Evolutionary conservation across 1,284 basidiomycete species (phyloP).

Genomic region (Leccinum angustisporum): DNA sequence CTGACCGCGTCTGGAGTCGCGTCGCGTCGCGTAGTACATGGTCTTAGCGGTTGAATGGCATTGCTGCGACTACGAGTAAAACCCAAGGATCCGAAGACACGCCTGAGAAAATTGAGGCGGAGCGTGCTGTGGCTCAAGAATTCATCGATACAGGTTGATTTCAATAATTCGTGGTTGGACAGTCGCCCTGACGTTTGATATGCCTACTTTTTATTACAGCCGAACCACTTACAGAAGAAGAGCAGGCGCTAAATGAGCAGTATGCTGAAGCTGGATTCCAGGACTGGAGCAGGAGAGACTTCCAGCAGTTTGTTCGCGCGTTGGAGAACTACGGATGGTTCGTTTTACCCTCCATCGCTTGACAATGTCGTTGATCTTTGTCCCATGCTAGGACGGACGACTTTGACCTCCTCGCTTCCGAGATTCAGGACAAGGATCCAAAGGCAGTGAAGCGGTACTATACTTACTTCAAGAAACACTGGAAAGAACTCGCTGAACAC

Average conservation of each 20-base stretch:
- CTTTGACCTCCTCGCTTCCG: constrained; percentile 76
- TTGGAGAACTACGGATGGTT: constrained; percentile 88
- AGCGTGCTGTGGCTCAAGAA: constrained; percentile 80
- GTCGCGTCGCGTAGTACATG: too few species aligned
- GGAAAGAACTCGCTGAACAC: constrained; percentile 76
- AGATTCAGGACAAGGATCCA: constrained; percentile 85
- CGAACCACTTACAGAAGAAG: constrained; percentile 85
- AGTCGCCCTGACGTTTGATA: background rate
- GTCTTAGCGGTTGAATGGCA: constrained; percentile 65
- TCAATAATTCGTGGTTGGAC: background rate
- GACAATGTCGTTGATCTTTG: background rate
- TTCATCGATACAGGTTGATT: constrained; percentile 76
- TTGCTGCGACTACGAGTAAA: constrained; percentile 73
- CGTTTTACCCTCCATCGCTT: constrained; percentile 20
- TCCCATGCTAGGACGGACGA: constrained; percentile 64
- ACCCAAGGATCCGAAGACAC: constrained; percentile 71
- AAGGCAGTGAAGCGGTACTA: constrained; percentile 85
- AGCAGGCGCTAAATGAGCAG: constrained; percentile 76
- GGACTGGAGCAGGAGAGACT: constrained; percentile 91
- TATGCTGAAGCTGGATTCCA: constrained; percentile 82
- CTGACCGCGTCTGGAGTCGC: too few species aligned
- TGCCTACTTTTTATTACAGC: constrained; percentile 44
- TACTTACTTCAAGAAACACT: constrained; percentile 87
- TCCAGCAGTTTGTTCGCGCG: constrained; percentile 87
- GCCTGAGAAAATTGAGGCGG: constrained; percentile 83